These are phyloP conservation scores for Fusarium sp. DNA, from an alignment of 2,329 filamentous ascomycete genomes.

Conservation along the genomic window DNA sequence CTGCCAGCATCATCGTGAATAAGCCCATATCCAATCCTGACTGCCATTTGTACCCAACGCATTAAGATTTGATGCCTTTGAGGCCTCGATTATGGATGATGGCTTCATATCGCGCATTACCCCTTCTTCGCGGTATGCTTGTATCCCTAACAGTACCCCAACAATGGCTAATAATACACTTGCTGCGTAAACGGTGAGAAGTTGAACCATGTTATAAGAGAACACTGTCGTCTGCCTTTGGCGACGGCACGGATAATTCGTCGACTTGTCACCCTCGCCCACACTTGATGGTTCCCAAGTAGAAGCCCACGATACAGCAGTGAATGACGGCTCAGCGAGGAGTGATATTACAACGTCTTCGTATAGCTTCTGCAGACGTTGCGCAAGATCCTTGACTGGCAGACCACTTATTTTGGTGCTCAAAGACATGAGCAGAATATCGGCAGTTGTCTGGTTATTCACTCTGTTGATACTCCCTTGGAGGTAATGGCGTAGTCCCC, in stretches of 20 bases:
- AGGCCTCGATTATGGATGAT: neutral
- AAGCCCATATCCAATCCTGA: neutral
- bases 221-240: neutral
- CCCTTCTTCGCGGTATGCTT: neutral
- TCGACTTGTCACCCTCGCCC: neutral
- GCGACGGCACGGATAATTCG: neutral
- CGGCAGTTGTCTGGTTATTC: neutral
- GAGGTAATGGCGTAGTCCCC: rapidly evolving
- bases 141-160: rapidly evolving
- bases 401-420: conserved; percentile 11
- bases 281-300: neutral
- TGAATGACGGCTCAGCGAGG: rapidly evolving
- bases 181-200: neutral
- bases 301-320: neutral
- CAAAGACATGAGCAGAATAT: conserved; percentile 12
- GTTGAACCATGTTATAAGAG: neutral
- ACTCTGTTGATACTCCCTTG: neutral
- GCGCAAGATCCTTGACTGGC: neutral
- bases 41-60: rapidly evolving
- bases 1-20: neutral
- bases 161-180: neutral
- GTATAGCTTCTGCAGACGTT: neutral
- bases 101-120: conserved; percentile 23
- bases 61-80: neutral
- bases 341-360: conserved; percentile 13